phyloP scores from a whole-genome alignment of 2,329 filamentous ascomycete species.

The Penicillium sp. region DNA sequence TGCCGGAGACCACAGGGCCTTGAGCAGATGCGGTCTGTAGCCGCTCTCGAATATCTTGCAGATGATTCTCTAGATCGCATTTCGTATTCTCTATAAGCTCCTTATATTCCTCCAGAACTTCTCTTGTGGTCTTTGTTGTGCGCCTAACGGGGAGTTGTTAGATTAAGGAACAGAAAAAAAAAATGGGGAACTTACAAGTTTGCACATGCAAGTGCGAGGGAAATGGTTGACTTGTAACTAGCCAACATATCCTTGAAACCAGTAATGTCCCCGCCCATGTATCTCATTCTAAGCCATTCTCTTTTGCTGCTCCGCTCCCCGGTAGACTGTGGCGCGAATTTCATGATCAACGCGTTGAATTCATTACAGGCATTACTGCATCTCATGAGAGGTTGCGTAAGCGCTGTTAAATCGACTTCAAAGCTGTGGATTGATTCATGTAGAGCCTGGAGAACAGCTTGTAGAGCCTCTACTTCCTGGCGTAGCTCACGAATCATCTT shows the following conservation, averaged over 20 bases:
- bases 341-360: slow-evolving; percentile 2
- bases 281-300: neutral
- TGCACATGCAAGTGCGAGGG: slow-evolving; percentile 3
- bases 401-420: slow-evolving; percentile 1
- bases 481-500: slow-evolving; percentile 6
- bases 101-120: slow-evolving; percentile 4
- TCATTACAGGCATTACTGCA: slow-evolving; percentile 6
- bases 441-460: neutral
- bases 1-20: neutral
- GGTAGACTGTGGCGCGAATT: neutral
- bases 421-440: neutral
- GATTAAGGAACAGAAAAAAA: too few species aligned
- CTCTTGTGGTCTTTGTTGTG: neutral
- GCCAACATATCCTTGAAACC: slow-evolving; percentile 7
- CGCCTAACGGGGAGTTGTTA: too few species aligned
- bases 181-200: neutral
- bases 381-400: slow-evolving; percentile 3
- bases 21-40: neutral
- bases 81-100: slow-evolving; percentile 8
- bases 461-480: slow-evolving; percentile 1
- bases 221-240: slow-evolving; percentile 7
- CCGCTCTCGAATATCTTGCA: neutral
- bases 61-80: slow-evolving; percentile 3
- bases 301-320: neutral
- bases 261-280: slow-evolving; percentile 7